Evolutionary conservation across 2,329 filamentous ascomycete genomes (phyloP), one percentile per base, ranked within the genome.

Genomic region (Nemania diffusa): DNA sequence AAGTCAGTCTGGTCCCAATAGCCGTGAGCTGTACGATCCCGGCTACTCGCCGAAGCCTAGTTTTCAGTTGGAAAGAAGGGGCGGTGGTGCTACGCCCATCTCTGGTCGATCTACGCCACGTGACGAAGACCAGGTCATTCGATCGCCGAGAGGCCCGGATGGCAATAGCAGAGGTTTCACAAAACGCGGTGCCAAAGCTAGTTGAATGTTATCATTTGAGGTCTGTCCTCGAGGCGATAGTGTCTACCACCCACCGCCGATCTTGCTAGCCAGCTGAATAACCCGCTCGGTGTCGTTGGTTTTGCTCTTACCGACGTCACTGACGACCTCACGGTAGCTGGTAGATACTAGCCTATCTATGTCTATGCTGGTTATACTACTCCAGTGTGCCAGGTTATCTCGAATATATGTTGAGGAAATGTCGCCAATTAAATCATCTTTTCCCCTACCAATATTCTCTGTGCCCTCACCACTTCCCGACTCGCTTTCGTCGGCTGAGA

Each of bases 281-380:
- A 97, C 94, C 67, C 90, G 88, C 76, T 97, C 92, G 50, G 92
- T 91, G 77, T 94, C 91, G 67, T 85, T 83, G 79, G 84, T 76
- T 78, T 86, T 82, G 70, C 87, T 85, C 82, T 96, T 97, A 57
- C 96, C 96, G 50, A 99, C 93, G 78, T 98, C 93, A 81, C 95
- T 97, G 74, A 97, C 90, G 24, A 99, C 95, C 80, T 94, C 91
- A 69, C 96, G 89, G 82, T 93, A 99, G 58, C 89, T 97, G 64
- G 96, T 99, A 79, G 91, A 92, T 64, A 90, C 88, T 75, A 99
- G 82, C 77, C 86, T 92, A 68, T 90, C 87, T 75, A 92, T 81
- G 27, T 87, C 85, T 71, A 97, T 88, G 60, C 87, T 88, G 62
- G 93, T 94, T 68, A 90, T 81, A 26, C 82, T 77, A 20, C 90